Evolutionary conservation across 305 asterid genomes (phyloP).

Genomic region (Lippia alba): DNA sequence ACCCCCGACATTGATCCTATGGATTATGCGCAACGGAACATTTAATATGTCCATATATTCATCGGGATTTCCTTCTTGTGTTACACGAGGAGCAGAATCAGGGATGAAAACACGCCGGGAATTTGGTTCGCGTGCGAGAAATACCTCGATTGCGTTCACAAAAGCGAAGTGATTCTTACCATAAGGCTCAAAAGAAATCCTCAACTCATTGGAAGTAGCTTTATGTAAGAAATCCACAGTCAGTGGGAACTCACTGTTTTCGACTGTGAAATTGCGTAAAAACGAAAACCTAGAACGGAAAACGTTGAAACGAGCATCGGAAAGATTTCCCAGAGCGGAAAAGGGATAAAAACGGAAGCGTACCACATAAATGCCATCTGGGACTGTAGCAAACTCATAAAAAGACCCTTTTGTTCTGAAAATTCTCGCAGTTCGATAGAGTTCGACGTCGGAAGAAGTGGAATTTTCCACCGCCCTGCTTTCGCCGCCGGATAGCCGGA

Average conservation of each 20-base stretch:
- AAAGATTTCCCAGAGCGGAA: slow-evolving; percentile 24
- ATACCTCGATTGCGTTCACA: slow-evolving; percentile 49
- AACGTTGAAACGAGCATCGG: slow-evolving; percentile 41
- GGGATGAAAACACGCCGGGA: slow-evolving; percentile 33
- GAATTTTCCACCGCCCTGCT: slow-evolving; percentile 1
- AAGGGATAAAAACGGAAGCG: slow-evolving; percentile 56
- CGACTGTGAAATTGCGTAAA: slow-evolving; percentile 42
- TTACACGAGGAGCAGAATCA: slow-evolving; percentile 16
- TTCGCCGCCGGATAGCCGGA: neutral
- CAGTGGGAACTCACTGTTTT: slow-evolving; percentile 21
- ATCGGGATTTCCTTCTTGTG: no score
- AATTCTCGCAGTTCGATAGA: slow-evolving; percentile 46
- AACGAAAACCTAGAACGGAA: slow-evolving; percentile 36
- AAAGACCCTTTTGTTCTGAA: slow-evolving; percentile 36
- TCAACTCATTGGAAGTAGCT: slow-evolving; percentile 27
- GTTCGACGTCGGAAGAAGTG: slow-evolving; percentile 1
- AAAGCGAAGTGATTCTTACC: slow-evolving; percentile 38
- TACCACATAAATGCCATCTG: slow-evolving; percentile 44
- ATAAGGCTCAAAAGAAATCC: slow-evolving; percentile 40
- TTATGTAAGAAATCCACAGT: slow-evolving; percentile 45
- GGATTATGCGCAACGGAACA: slow-evolving; percentile 31
- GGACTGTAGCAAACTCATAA: slow-evolving; percentile 35
- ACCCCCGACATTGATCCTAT: slow-evolving; percentile 62
- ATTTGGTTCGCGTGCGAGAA: slow-evolving; percentile 16
- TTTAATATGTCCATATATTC: no score